Percentiles rank a stretch among this genome's conserved stretches.
phyloP scores from a whole-genome alignment of 495 filamentous ascomycete genomes.

The Chlorociboria aeruginascens region DNA sequence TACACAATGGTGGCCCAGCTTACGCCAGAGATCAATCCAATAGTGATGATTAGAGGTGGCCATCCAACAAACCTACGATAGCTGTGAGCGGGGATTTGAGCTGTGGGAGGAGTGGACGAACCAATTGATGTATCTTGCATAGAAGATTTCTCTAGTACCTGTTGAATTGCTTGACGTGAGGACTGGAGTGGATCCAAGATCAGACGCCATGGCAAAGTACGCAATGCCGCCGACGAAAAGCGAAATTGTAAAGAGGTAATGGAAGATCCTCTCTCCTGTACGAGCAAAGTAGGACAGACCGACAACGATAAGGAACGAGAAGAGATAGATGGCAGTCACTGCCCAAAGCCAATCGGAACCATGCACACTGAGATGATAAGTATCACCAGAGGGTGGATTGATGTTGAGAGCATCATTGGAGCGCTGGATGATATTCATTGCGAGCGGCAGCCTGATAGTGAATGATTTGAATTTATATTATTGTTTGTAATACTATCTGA shows the following conservation, averaged over 20 bases:
- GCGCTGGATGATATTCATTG: slow-evolving; percentile 20
- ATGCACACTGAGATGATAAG: slow-evolving; percentile 20
- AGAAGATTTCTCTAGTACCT: slow-evolving; percentile 53
- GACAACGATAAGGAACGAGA: slow-evolving; percentile 23
- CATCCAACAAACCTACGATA: slow-evolving; percentile 12
- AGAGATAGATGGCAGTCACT: slow-evolving; percentile 24
- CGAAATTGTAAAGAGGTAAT: slow-evolving; percentile 39
- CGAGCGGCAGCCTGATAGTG: not conserved
- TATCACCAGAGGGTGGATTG: slow-evolving; percentile 30
- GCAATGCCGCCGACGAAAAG: slow-evolving; percentile 40
- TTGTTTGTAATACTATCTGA: not conserved
- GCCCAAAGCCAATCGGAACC: slow-evolving; percentile 12
- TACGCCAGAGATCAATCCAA: slow-evolving; percentile 49
- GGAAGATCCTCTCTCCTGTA: slow-evolving; percentile 38
- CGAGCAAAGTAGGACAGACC: slow-evolving; percentile 24
- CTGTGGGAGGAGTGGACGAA: slow-evolving; percentile 18
- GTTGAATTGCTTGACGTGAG: slow-evolving; percentile 24
- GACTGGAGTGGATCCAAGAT: slow-evolving; percentile 52
- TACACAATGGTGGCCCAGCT: slow-evolving; percentile 52
- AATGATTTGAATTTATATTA: not conserved
- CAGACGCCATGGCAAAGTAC: slow-evolving; percentile 58
- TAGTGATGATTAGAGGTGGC: slow-evolving; percentile 39
- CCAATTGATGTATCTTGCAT: slow-evolving; percentile 59
- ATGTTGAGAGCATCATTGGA: slow-evolving; percentile 30
- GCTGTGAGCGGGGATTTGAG: slow-evolving; percentile 3